phyloP scores from a whole-genome alignment of 176 grass and related monocot genomes.

The Carex littledalei region DNA sequence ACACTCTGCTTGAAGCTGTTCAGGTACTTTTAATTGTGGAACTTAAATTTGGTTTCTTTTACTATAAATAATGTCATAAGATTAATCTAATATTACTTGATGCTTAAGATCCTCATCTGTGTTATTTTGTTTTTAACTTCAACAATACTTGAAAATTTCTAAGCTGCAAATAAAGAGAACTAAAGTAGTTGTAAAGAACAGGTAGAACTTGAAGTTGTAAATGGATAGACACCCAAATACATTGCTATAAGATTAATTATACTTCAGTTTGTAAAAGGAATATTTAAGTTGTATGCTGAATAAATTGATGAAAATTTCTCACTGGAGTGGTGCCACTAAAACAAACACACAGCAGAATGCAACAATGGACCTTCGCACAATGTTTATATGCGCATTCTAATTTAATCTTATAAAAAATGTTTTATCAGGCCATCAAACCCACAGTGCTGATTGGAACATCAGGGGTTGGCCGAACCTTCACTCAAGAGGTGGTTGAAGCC shows the following conservation, averaged over 20 bases:
- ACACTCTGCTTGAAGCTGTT: conserved; percentile 66
- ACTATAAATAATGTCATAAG: background rate
- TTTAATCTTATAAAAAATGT: conserved; percentile 5
- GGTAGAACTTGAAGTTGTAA: background rate
- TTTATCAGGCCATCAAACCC: conserved; percentile 72
- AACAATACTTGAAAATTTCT: background rate
- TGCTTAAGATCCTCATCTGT: background rate
- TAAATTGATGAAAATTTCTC: background rate
- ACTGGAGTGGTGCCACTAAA: background rate
- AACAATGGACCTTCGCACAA: background rate
- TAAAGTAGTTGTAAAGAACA: background rate
- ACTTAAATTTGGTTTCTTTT: conserved; percentile 16
- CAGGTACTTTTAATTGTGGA: conserved; percentile 45
- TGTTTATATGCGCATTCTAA: background rate
- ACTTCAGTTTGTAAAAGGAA: background rate
- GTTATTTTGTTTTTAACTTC: background rate
- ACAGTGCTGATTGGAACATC: conserved; percentile 96
- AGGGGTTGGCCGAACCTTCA: conserved; percentile 77
- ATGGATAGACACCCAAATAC: background rate
- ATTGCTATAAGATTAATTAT: background rate
- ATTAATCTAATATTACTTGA: background rate
- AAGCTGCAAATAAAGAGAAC: background rate
- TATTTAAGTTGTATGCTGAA: background rate
- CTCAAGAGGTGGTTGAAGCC: conserved; percentile 73
- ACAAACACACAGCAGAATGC: background rate